A percentile compares a stretch with the other conserved stretches of the same genome.
Conservation (phyloP, 164 flowering plant species). For the Berberis vulgaris region DNA sequence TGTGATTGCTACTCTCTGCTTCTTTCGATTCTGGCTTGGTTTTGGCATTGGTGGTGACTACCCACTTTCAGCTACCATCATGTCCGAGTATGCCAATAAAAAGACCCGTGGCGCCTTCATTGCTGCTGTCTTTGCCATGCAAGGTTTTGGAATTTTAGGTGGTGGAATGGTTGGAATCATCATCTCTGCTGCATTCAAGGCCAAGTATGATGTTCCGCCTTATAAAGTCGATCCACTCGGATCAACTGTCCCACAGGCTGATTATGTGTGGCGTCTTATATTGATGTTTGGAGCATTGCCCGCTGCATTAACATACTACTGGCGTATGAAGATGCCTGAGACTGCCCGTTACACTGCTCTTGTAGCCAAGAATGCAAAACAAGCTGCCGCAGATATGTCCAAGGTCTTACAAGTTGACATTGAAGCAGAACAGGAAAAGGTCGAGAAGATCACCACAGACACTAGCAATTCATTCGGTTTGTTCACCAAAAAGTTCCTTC, state of each 20-base stretch:
- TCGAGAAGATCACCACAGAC: background rate
- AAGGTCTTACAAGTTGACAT: constrained; percentile 7
- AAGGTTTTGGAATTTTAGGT: constrained; percentile 13
- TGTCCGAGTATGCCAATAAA: constrained; percentile 13
- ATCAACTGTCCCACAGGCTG: constrained; percentile 7
- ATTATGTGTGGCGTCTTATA: constrained; percentile 2
- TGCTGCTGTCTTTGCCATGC: constrained; percentile 14
- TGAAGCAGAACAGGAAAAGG: constrained; percentile 5
- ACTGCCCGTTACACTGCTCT: constrained; percentile 9
- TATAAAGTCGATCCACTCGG: background rate
- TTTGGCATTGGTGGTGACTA: constrained; percentile 15
- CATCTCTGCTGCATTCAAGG: constrained; percentile 1
- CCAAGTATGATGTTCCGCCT: background rate
- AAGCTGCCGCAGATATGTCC: constrained; percentile 4
- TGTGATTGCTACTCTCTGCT: constrained; percentile 7
- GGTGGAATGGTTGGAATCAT: constrained; percentile 8
- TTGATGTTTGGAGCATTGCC: constrained; percentile 7
- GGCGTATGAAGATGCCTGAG: constrained; percentile 10
- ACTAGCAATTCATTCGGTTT: constrained; percentile 1
- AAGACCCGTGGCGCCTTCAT: constrained; percentile 12
- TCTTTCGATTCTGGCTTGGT: constrained; percentile 13
- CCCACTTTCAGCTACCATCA: constrained; percentile 12
- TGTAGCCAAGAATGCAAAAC: constrained; percentile 4
- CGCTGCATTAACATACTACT: constrained; percentile 7
- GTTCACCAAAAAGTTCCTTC: constrained; percentile 5